Percentiles rank a stretch among this genome's conserved stretches.
phyloP scores from a whole-genome alignment of 129 eudicot species.

The Artemisia tridentata region DNA sequence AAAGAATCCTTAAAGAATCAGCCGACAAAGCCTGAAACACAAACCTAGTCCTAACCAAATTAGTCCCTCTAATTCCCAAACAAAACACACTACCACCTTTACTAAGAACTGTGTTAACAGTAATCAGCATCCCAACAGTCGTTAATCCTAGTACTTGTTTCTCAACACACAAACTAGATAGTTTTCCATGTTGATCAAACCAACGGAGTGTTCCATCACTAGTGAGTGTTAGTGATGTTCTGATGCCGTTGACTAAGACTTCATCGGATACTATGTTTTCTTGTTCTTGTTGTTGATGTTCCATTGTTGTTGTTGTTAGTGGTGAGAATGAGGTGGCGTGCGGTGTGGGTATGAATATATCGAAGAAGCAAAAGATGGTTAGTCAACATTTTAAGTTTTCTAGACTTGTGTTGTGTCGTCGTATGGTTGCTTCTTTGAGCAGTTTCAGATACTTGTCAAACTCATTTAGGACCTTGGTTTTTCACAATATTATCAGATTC shows the following conservation, averaged over 20 bases:
- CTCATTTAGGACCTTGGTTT: no score
- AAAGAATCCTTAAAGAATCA: constrained; percentile 42
- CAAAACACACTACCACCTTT: constrained; percentile 32
- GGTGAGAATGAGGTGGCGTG: constrained; percentile 4
- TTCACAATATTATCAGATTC: no score
- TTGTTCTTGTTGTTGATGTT: constrained; percentile 20
- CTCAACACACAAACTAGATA: constrained; percentile 44
- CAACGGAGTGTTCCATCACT: constrained; percentile 18
- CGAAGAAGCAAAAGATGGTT: no score
- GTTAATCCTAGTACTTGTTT: constrained; percentile 69
- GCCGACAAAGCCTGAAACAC: constrained; percentile 43
- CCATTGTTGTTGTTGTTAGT: constrained; percentile 13
- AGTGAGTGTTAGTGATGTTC: constrained; percentile 39
- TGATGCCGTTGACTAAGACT: constrained; percentile 46
- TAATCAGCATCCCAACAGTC: constrained; percentile 38
- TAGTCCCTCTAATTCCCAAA: constrained; percentile 14
- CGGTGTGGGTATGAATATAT: not conserved
- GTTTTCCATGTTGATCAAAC: constrained; percentile 11
- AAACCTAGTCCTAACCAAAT: constrained; percentile 49
- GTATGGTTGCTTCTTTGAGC: no score
- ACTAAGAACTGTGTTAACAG: constrained; percentile 45
- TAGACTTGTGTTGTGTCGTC: no score
- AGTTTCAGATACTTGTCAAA: no score
- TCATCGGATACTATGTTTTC: constrained; percentile 40
- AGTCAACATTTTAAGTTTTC: no score